Percentiles rank a stretch among this genome's conserved stretches.
These are phyloP conservation scores for Urochloa ruziziensis DNA, from an alignment of 176 grass and related monocot genomes.

Conservation along the genomic window DNA sequence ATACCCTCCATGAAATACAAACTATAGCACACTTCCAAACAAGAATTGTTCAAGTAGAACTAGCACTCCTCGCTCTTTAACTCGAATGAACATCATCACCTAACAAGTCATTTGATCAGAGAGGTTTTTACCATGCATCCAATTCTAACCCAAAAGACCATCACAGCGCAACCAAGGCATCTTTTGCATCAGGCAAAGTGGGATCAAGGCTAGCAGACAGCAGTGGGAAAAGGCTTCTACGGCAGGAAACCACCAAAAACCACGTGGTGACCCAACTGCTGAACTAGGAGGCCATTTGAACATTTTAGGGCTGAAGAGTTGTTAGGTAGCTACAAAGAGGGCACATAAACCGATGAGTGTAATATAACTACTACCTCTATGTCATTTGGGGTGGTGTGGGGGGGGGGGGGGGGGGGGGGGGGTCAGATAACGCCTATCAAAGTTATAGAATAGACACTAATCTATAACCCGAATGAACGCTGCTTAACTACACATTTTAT, in stretches of 20 bases:
- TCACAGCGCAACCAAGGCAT: background rate
- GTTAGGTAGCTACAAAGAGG: background rate
- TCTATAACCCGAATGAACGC: background rate
- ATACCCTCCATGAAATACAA: background rate
- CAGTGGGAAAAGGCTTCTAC: no score
- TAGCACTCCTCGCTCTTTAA: background rate
- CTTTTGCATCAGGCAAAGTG: background rate
- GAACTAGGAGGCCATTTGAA: background rate
- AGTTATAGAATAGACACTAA: no score
- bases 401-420: no score
- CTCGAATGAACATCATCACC: background rate
- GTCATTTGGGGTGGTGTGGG: no score
- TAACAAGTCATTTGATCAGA: conserved; percentile 16
- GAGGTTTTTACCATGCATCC: background rate
- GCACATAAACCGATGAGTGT: background rate
- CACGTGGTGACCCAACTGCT: background rate
- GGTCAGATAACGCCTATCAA: no score
- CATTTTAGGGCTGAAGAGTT: background rate
- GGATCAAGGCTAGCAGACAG: background rate
- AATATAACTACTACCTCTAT: background rate
- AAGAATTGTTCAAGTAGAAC: background rate
- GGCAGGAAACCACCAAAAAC: no score
- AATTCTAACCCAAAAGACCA: background rate
- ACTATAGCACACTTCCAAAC: background rate
- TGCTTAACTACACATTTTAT: background rate